Conservation (phyloP, 1,284 basidiomycete genomes). For the Cryptococcus wingfieldii region DNA sequence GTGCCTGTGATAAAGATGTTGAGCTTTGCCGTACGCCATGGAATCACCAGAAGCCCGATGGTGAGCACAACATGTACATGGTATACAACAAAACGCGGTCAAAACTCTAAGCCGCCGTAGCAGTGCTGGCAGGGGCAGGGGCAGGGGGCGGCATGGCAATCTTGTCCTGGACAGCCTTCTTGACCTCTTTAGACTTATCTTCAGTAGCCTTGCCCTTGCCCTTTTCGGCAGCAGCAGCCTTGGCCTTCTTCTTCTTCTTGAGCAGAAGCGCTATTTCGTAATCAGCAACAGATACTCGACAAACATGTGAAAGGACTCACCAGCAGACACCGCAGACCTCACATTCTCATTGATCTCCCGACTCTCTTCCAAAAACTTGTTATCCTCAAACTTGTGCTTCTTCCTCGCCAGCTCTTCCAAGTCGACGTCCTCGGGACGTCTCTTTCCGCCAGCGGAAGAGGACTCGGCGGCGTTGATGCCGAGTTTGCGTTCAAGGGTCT, state of each 20-base stretch:
- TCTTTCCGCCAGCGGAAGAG: slow-evolving; percentile 31
- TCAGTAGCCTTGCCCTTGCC: slow-evolving; percentile 6
- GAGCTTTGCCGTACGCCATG: no score
- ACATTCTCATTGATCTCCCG: slow-evolving; percentile 88
- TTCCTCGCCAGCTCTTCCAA: slow-evolving; percentile 57
- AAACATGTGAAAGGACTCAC: slow-evolving; percentile 50
- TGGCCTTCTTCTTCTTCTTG: slow-evolving; percentile 83
- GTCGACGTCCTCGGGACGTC: slow-evolving; percentile 51
- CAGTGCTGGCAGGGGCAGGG: slow-evolving; percentile 15
- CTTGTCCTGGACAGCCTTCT: slow-evolving; percentile 32
- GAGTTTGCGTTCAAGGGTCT: slow-evolving; percentile 73
- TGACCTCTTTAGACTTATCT: slow-evolving; percentile 14
- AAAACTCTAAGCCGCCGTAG: not conserved
- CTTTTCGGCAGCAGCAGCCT: slow-evolving; percentile 48
- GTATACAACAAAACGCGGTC: not conserved
- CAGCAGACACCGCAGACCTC: slow-evolving; percentile 79
- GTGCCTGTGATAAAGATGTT: no score
- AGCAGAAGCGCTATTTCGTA: slow-evolving; percentile 55
- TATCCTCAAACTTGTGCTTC: slow-evolving; percentile 88
- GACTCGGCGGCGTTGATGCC: slow-evolving; percentile 56
- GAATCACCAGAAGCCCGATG: no score
- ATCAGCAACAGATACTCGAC: not conserved
- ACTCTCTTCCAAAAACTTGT: slow-evolving; percentile 86
- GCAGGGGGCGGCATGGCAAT: slow-evolving; percentile 26
- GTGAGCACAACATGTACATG: no score